phyloP scores from a whole-genome alignment of 2,329 filamentous ascomycete genomes.

The Monilinia vaccinii-corymbosi region DNA sequence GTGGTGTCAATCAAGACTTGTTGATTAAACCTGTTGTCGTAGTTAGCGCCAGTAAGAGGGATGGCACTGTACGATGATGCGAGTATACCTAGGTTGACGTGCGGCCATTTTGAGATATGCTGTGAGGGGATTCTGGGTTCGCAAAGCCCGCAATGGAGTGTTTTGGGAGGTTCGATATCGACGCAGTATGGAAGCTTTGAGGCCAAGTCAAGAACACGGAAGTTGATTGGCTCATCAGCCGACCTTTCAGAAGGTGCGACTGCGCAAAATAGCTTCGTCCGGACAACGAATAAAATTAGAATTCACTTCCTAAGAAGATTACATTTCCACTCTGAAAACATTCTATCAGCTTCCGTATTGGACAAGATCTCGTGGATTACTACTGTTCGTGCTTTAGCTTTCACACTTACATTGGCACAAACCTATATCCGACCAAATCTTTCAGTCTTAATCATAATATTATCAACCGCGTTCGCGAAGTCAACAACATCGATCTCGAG shows the following conservation, averaged over 20 bases:
- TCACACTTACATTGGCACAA: neutral
- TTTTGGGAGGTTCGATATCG: slow-evolving; percentile 14
- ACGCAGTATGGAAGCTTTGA: slow-evolving; percentile 21
- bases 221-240: slow-evolving; percentile 22
- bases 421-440: neutral
- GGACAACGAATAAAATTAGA: slow-evolving; percentile 11
- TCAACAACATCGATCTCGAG: neutral
- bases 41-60: slow-evolving; percentile 18
- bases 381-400: neutral
- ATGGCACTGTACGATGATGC: neutral
- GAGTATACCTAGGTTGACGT: slow-evolving; percentile 23
- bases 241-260: slow-evolving; percentile 11
- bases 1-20: slow-evolving; percentile 90
- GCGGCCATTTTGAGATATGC: slow-evolving; percentile 25
- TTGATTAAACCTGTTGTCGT: slow-evolving; percentile 74
- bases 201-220: slow-evolving; percentile 25
- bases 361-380: neutral
- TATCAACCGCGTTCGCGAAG: slow-evolving; percentile 8
- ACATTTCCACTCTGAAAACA: neutral
- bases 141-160: slow-evolving; percentile 31
- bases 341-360: neutral
- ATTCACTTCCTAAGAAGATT: neutral
- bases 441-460: neutral
- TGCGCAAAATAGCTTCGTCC: slow-evolving; percentile 14
- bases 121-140: slow-evolving; percentile 13